Conservation (phyloP, 805 yeast genomes). For the Lachancea lanzarotensis region DNA sequence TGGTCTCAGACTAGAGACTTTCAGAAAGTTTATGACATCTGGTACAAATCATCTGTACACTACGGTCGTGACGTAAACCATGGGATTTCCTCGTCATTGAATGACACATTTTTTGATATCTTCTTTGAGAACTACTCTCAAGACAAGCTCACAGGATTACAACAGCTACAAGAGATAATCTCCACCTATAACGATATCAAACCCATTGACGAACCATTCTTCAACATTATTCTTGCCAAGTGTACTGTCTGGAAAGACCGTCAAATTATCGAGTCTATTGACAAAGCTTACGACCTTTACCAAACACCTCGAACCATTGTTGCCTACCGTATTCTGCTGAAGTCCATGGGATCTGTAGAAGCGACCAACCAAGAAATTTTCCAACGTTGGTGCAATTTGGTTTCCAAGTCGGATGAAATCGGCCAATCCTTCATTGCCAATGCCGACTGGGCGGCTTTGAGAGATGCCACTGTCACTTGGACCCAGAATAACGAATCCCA, state of each 20-base stretch:
- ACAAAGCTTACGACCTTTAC: conserved; percentile 52
- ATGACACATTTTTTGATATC: conserved; percentile 59
- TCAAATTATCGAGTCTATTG: conserved; percentile 55
- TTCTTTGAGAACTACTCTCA: conserved; percentile 54
- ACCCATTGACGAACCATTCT: conserved; percentile 70
- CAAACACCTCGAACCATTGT: conserved; percentile 58
- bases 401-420: conserved; percentile 43
- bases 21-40: conserved; percentile 51
- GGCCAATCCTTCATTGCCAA: conserved; percentile 62
- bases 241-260: conserved; percentile 62
- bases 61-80: conserved; percentile 55
- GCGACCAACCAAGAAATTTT: conserved; percentile 50
- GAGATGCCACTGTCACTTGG: conserved; percentile 59
- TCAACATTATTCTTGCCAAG: conserved; percentile 66
- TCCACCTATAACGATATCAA: conserved; percentile 49
- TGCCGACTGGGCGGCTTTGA: conserved; percentile 79
- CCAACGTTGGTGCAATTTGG: conserved; percentile 47
- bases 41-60: conserved; percentile 55
- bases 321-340: conserved; percentile 63
- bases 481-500: conserved; percentile 21
- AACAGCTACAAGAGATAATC: conserved; percentile 50
- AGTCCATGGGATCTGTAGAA: conserved; percentile 59
- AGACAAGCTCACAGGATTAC: conserved; percentile 48
- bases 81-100: conserved; percentile 65
- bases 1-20: conserved; percentile 52